Percentiles rank a stretch among this genome's conserved stretches.
Evolutionary conservation across 805 yeast species (phyloP).

Genomic region (Starmerella khaoyaiensis): DNA sequence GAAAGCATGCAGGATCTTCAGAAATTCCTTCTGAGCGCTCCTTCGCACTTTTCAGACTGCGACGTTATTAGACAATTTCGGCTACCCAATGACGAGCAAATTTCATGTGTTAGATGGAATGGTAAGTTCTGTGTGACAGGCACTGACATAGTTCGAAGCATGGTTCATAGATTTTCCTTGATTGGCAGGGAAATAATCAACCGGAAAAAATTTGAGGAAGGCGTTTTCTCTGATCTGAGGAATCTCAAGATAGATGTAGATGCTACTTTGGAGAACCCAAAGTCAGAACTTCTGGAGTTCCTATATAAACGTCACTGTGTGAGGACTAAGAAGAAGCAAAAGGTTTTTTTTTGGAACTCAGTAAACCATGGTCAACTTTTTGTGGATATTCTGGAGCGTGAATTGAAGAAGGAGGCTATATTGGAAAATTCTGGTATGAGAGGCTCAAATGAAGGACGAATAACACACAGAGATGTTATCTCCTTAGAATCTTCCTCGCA

Average conservation of each 20-base stretch:
- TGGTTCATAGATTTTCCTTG: constrained; percentile 76
- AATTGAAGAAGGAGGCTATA: constrained; percentile 32
- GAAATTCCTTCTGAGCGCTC: constrained; percentile 83
- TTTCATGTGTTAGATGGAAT: constrained; percentile 87
- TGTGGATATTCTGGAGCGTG: constrained; percentile 86
- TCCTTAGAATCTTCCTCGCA: neutral
- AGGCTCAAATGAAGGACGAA: neutral
- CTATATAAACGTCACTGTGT: constrained; percentile 75
- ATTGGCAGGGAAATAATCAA: constrained; percentile 76
- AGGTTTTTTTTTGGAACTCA: constrained; percentile 91
- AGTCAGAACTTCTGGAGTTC: constrained; percentile 70
- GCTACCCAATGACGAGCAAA: constrained; percentile 75
- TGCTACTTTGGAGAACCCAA: constrained; percentile 80
- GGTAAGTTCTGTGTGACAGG: constrained; percentile 82
- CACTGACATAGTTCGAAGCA: constrained; percentile 86
- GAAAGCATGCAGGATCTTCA: constrained; percentile 32
- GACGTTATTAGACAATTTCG: constrained; percentile 80
- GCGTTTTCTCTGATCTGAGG: constrained; percentile 81
- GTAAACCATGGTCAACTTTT: constrained; percentile 89
- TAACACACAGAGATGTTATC: neutral
- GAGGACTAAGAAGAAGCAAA: constrained; percentile 90
- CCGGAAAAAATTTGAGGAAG: constrained; percentile 92
- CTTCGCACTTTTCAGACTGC: constrained; percentile 82
- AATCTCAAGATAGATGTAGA: constrained; percentile 66
- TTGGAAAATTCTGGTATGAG: neutral